These are phyloP conservation scores for Phytophthora cactorum DNA, from an alignment of 352 stramenopile genomes.

Conservation along the genomic window DNA sequence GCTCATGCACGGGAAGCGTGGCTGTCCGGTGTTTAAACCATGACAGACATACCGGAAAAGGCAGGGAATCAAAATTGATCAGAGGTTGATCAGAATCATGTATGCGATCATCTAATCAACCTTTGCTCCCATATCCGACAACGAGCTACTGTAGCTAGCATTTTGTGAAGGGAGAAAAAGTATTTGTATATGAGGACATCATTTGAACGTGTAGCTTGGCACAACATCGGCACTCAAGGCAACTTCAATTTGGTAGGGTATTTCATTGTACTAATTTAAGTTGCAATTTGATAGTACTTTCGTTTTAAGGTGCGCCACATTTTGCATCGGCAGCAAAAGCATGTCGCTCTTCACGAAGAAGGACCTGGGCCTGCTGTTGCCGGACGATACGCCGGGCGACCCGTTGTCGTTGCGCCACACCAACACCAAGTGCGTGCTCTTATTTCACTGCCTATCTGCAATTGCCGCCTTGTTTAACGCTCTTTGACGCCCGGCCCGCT, in stretches of 20 bases:
- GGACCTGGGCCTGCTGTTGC: slow-evolving; percentile 81
- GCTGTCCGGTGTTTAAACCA: background rate
- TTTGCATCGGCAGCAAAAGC: background rate
- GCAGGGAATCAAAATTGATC: background rate
- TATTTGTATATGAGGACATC: too few relatives aligned
- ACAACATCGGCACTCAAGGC: too few relatives aligned
- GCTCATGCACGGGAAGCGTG: too few relatives aligned
- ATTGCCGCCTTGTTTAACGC: background rate
- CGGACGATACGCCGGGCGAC: slow-evolving; percentile 81
- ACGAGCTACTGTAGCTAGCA: too few relatives aligned
- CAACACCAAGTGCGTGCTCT: slow-evolving; percentile 51
- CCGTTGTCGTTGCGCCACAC: slow-evolving; percentile 84
- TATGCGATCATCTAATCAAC: too few relatives aligned
- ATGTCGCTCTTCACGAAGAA: slow-evolving; percentile 92
- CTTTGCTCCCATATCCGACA: too few relatives aligned
- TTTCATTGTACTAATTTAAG: background rate
- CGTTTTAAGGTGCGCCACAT: background rate
- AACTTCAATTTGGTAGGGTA: too few relatives aligned
- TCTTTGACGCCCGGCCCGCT: slow-evolving; percentile 2
- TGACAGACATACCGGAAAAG: background rate
- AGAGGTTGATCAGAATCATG: too few relatives aligned
- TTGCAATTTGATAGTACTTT: background rate
- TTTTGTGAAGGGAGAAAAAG: too few relatives aligned
- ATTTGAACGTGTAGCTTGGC: too few relatives aligned
- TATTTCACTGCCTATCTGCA: background rate